These are phyloP conservation scores for Crithidia thermophila DNA, from an alignment of 208 protist species.

Conservation along the genomic window DNA sequence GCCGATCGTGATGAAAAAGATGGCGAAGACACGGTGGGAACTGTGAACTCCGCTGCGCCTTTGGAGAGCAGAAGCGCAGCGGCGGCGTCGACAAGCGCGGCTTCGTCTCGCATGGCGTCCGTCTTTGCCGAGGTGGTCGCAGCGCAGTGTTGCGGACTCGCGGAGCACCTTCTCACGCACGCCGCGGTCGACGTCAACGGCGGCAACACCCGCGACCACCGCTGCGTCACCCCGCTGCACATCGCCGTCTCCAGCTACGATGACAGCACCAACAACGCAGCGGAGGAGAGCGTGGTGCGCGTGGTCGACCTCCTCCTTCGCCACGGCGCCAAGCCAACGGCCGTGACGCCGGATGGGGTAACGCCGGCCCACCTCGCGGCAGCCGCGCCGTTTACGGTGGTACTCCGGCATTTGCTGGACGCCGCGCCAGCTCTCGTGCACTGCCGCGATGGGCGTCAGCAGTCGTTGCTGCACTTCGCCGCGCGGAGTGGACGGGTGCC, in stretches of 20 bases:
- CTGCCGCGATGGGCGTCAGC: slow-evolving; percentile 52
- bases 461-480: slow-evolving; percentile 70
- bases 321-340: slow-evolving; percentile 39
- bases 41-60: too few species aligned
- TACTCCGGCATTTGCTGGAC: slow-evolving; percentile 26
- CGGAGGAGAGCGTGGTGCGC: slow-evolving; percentile 2
- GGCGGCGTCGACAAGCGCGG: neutral
- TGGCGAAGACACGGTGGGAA: too few species aligned
- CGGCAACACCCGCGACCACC: slow-evolving; percentile 38
- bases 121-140: slow-evolving; percentile 39
- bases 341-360: slow-evolving; percentile 53
- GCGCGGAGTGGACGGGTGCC: slow-evolving; percentile 39
- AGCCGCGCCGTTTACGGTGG: slow-evolving; percentile 14
- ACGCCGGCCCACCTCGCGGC: slow-evolving; percentile 58
- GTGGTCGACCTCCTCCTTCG: slow-evolving; percentile 39
- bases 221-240: slow-evolving; percentile 57
- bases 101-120: neutral
- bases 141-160: slow-evolving; percentile 26
- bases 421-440: slow-evolving; percentile 6
- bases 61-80: too few species aligned
- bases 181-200: slow-evolving; percentile 41
- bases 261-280: neutral
- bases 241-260: slow-evolving; percentile 32
- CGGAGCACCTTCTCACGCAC: slow-evolving; percentile 30
- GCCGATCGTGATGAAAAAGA: too few species aligned